Evolutionary conservation across 2,329 filamentous ascomycete genomes (phyloP).

Genomic region (Lasiodiplodia citricola): DNA sequence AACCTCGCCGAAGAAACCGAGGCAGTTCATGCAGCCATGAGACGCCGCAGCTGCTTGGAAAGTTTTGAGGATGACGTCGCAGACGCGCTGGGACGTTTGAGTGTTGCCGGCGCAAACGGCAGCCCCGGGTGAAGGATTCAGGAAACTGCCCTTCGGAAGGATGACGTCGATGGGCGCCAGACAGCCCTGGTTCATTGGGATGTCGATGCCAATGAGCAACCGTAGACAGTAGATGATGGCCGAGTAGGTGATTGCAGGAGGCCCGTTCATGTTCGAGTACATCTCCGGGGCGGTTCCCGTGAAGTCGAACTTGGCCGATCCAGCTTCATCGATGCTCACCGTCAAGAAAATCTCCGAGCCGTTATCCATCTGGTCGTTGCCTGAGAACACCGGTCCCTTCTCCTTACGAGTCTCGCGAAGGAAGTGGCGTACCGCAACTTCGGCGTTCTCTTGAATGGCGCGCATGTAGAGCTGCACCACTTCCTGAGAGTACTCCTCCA

Average conservation of each 20-base stretch:
- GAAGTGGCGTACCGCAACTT: constrained; percentile 40
- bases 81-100: constrained; percentile 31
- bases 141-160: constrained; percentile 41
- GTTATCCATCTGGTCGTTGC: constrained; percentile 29
- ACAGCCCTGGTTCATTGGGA: constrained; percentile 50
- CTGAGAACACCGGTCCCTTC: constrained; percentile 9
- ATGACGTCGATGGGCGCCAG: constrained; percentile 42
- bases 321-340: constrained; percentile 25
- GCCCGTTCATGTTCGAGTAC: constrained; percentile 31
- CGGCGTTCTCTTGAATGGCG: constrained; percentile 45
- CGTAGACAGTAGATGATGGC: constrained; percentile 55
- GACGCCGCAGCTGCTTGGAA: constrained; percentile 29
- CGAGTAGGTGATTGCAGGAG: constrained; percentile 56
- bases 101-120: constrained; percentile 36
- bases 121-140: constrained; percentile 41
- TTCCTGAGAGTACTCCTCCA: constrained; percentile 41
- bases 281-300: constrained; percentile 28
- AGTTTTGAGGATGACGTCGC: constrained; percentile 33
- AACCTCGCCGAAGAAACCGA: constrained; percentile 37
- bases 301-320: constrained; percentile 30
- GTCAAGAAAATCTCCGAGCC: constrained; percentile 28
- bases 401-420: constrained; percentile 53
- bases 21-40: constrained; percentile 34
- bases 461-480: constrained; percentile 50
- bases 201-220: constrained; percentile 43